Evolutionary conservation across 768 basidiomycete genomes (phyloP).

Genomic region (Xerocomus brunneocitrinus): DNA sequence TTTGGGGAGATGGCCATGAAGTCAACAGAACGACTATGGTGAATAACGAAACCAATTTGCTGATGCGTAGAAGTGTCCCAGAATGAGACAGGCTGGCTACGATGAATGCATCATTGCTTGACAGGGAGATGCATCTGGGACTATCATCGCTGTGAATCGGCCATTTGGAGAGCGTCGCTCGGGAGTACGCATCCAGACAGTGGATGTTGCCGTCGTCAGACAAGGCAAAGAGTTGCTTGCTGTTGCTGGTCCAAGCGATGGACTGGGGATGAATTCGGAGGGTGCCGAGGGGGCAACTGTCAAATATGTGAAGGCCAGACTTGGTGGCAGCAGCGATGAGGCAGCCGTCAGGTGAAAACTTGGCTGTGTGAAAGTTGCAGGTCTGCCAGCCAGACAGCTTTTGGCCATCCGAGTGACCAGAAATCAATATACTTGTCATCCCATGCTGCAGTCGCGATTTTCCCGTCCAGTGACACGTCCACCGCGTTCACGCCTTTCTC

Average conservation of each 20-base stretch:
- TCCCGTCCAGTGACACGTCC: background rate
- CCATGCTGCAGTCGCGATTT: too few species aligned
- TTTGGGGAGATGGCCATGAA: background rate
- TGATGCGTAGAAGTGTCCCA: conserved; percentile 2
- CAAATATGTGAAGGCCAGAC: too few species aligned
- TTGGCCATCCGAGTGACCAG: background rate
- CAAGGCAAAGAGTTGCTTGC: background rate
- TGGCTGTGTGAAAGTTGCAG: background rate
- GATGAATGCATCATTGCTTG: background rate
- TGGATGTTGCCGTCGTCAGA: background rate
- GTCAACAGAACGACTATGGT: background rate
- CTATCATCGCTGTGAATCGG: background rate
- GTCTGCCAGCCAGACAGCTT: background rate
- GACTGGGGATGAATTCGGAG: too few species aligned
- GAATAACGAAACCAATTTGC: background rate
- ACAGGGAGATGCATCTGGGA: background rate
- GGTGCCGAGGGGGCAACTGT: too few species aligned
- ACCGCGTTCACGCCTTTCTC: background rate
- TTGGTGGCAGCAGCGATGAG: background rate
- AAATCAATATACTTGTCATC: too few species aligned
- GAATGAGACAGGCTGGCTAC: conserved; percentile 1
- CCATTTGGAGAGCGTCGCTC: background rate
- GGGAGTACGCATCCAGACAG: background rate
- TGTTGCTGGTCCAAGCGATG: too few species aligned
- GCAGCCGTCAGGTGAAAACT: background rate